Evolutionary conservation across 768 basidiomycete genomes (phyloP).

Genomic region (Leccinum incarnatum): DNA sequence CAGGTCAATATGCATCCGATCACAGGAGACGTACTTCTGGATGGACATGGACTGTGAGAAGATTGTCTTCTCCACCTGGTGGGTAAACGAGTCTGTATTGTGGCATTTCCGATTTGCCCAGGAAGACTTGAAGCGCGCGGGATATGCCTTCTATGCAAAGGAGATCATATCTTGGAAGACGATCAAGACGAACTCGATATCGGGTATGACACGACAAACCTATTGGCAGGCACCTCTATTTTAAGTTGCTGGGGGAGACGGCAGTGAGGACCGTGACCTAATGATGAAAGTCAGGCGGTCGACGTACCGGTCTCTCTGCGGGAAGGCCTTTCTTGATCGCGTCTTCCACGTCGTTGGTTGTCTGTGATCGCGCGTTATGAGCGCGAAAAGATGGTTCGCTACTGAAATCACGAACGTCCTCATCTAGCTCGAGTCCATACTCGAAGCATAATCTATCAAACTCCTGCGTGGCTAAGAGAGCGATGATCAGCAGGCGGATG

Average conservation of each 20-base stretch:
- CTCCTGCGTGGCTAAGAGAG: constrained; percentile 75
- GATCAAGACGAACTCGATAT: constrained; percentile 3
- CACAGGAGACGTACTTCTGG: constrained; percentile 58
- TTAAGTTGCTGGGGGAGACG: constrained; percentile 75
- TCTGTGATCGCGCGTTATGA: constrained; percentile 46
- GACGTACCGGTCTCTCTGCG: constrained; percentile 74
- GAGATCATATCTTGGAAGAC: constrained; percentile 78
- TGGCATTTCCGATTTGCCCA: constrained; percentile 65
- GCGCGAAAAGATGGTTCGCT: neutral
- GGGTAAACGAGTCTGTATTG: constrained; percentile 74
- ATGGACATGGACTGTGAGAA: constrained; percentile 66
- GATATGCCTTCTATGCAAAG: constrained; percentile 97
- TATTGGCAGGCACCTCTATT: constrained; percentile 98
- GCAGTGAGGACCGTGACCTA: constrained; percentile 9
- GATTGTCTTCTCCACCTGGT: constrained; percentile 57
- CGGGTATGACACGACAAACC: constrained; percentile 41
- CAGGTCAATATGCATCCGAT: neutral
- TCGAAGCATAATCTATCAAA: constrained; percentile 97
- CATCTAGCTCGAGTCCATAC: constrained; percentile 96
- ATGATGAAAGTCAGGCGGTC: neutral
- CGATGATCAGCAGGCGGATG: constrained; percentile 11
- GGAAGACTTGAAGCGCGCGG: constrained; percentile 79
- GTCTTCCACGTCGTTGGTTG: constrained; percentile 82
- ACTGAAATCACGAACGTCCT: constrained; percentile 67
- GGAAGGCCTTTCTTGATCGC: constrained; percentile 81